Evolutionary conservation across 108 stramenopile genomes (phyloP).

Genomic region (Cyclotella kingstonii): DNA sequence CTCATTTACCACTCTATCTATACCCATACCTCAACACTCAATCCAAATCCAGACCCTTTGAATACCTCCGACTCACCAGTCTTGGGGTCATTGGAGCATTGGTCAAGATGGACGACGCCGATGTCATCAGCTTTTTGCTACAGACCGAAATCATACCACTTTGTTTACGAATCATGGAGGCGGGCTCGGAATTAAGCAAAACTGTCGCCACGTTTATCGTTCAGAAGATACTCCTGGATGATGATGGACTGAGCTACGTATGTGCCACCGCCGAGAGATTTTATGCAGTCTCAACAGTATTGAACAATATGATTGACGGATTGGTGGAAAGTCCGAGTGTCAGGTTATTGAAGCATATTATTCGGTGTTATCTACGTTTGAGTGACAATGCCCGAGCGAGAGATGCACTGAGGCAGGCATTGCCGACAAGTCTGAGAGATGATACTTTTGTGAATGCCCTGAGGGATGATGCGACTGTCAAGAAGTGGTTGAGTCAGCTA

Average conservation of each 20-base stretch:
- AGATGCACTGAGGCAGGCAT: conserved; percentile 93
- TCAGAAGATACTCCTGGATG: conserved; percentile 98
- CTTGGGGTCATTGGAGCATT: conserved; percentile 98
- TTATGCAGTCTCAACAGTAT: conserved; percentile 93
- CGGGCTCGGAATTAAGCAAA: conserved; percentile 94
- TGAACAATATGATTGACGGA: conserved; percentile 91
- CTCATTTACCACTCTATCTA: conserved; percentile 97
- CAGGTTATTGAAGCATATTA: conserved; percentile 96
- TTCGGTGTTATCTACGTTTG: conserved; percentile 96
- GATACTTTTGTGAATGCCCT: conserved; percentile 79
- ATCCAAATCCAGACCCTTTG: conserved; percentile 93
- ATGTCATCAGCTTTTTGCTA: conserved; percentile 95
- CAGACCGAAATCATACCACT: conserved; percentile 92
- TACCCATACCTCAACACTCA: conserved; percentile 99
- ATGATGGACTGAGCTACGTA: conserved; percentile 96
- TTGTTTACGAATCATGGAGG: conserved; percentile 87
- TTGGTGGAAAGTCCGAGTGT: conserved; percentile 88
- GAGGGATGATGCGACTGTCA: conserved; percentile 87
- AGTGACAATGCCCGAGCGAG: conserved; percentile 93
- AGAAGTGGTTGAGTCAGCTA: conserved; percentile 88
- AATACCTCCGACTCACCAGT: conserved; percentile 95
- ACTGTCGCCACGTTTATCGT: conserved; percentile 99
- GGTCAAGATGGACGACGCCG: conserved; percentile 98
- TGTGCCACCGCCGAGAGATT: conserved; percentile 99
- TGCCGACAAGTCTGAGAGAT: conserved; percentile 88